Conservation (phyloP, 371 early-diverging fungal genomes). For the Mucor circinelloides region DNA sequence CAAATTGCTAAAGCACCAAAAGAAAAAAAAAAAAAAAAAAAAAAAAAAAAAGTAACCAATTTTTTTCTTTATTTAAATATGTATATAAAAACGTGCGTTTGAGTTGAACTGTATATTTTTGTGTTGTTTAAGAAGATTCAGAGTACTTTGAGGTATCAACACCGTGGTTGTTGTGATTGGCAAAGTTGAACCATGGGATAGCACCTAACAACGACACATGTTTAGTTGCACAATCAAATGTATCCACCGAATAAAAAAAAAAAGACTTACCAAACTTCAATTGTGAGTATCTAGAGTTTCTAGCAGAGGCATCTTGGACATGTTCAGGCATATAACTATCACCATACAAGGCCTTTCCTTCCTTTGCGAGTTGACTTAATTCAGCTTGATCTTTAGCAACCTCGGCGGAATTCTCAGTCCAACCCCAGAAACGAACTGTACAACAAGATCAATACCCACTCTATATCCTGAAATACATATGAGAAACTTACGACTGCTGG, state of each 20-base stretch:
- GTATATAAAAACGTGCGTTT: not conserved
- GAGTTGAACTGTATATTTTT: not conserved
- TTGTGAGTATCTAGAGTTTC: constrained; percentile 71
- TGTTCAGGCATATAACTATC: constrained; percentile 62
- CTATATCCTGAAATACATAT: not conserved
- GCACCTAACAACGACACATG: constrained; percentile 43
- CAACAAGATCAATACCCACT: not conserved
- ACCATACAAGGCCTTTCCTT: constrained; percentile 78
- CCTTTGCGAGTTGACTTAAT: constrained; percentile 61
- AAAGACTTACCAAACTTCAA: constrained; percentile 66
- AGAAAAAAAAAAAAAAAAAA: too few species aligned
- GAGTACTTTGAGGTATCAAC: constrained; percentile 61
- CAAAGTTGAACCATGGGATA: constrained; percentile 84
- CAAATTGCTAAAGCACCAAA: too few species aligned
- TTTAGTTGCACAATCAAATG: not conserved
- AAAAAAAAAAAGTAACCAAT: too few species aligned
- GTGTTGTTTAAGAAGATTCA: constrained; percentile 9
- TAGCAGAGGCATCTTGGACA: constrained; percentile 67
- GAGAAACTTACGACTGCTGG: constrained; percentile 64
- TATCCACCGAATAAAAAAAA: not conserved
- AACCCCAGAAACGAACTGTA: constrained; percentile 93
- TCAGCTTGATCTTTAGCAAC: constrained; percentile 70
- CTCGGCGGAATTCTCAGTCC: constrained; percentile 87
- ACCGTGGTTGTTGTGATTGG: constrained; percentile 81
- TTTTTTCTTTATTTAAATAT: not conserved